Evolutionary conservation across 495 filamentous ascomycete species (phyloP).

Genomic region (Neurospora sp.): DNA sequence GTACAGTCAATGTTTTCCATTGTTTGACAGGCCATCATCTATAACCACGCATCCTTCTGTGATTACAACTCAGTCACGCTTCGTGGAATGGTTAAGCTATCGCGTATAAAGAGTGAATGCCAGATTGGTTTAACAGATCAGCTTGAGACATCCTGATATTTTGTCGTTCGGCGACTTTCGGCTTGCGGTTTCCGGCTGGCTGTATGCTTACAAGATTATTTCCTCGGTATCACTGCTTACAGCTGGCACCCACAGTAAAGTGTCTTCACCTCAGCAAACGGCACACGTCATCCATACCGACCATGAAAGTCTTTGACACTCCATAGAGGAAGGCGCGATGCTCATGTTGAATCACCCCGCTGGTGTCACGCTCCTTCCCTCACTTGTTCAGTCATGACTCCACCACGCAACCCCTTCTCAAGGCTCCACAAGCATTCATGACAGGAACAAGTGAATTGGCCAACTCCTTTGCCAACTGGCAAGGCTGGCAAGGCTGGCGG

Average conservation of each 20-base stretch:
- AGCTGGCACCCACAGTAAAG: background rate
- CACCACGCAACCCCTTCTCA: background rate
- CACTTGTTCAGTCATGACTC: background rate
- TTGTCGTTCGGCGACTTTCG: background rate
- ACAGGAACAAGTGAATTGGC: background rate
- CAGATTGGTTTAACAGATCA: background rate
- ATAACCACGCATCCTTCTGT: background rate
- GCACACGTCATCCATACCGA: background rate
- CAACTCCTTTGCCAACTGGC: background rate
- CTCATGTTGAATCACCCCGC: too few species aligned
- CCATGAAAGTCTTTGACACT: background rate
- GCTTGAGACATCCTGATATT: background rate
- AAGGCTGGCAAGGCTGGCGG: background rate
- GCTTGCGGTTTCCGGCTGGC: background rate
- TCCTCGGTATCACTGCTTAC: background rate
- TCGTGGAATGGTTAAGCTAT: background rate
- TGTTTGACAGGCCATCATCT: background rate
- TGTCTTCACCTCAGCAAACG: background rate
- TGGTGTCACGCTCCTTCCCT: background rate
- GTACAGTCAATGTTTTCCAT: background rate
- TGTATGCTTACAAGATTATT: background rate
- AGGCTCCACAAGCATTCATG: background rate
- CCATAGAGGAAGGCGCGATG: background rate
- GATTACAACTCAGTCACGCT: background rate
- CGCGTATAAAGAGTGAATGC: background rate